Base-by-base conservation (phyloP, 2,329 filamentous ascomycete genomes). In the Paecilomyces variotii region DNA sequence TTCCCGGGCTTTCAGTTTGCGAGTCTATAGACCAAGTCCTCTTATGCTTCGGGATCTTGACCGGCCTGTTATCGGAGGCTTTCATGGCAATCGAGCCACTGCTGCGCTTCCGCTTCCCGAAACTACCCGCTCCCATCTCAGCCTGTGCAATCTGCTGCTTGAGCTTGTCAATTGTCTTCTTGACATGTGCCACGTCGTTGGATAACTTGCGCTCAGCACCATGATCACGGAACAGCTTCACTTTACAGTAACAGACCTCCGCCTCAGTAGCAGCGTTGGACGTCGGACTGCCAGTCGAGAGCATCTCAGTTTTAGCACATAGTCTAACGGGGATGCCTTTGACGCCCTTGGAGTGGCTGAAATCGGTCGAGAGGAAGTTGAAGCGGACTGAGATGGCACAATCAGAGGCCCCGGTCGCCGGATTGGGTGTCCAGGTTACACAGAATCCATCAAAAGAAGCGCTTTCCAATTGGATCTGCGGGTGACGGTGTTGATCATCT, bases 301-400 rank as follows among this genome's bases (percentile, higher is more conserved):
- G 60, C 10, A 87, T 75, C 63, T 89, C 88, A 0, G 94, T 97
- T 75, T 97, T 97, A 12, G 92, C 87, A 73, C 93, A 97, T 0
- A 97, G 82, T 57, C 94, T 82, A 3, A 99, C 92, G 0, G 94
- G 93, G 63, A 97, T 97, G 35, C 94, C 94, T 75, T 97, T 99
- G 54, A 99, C 94, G 53, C 94, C 94, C 71, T 99, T 99, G 9
- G 94, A 97, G 70, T 97, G 94, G 73, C 93, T 97, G 72, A 97
- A 99, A 71, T 99, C 94, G 7, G 94, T 99, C 0, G 94, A 99
- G 0, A 99, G 80, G 70, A 99, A 99, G 76, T 99, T 99, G 81
- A 97, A 99, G 53, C 94, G 89, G 11, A 97, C 90, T 7, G 91
- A 89, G 58, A 99, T 85, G 54, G 86, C 89, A 72, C 91, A 94